Base-by-base conservation (phyloP, 2,329 filamentous ascomycete genomes). In the Verticillium klebahnii region DNA sequence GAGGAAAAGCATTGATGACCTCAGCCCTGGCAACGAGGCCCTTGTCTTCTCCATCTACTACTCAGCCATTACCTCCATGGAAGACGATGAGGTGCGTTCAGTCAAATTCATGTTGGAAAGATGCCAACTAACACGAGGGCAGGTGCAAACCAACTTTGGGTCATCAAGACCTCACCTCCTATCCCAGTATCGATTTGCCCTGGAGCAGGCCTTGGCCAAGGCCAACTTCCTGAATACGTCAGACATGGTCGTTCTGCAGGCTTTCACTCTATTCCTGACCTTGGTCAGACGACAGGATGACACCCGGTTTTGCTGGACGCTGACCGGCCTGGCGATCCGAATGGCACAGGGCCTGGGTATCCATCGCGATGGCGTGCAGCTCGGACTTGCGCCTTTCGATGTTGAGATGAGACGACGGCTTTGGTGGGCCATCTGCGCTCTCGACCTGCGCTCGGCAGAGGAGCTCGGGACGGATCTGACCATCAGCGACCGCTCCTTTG, bases 31-130 rank as follows among this genome's bases (percentile, higher is more conserved):
- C 0, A 76, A 86, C 6, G 86, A 89, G 68, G 86, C 87, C 1
- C 73, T 91, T 12, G 80, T 89, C 68, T 90, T 90, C 68, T 75
- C 85, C 61, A 80, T 88, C 34, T 88, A 87, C 68, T 86, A 82
- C 57, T 79, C 80, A 2, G 82, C 85, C 3, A 78, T 87, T 29
- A 82, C 80, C 4, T 87, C 84, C 0, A 78, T 90, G 60, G 83
- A 85, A 37, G 80, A 85, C n/a, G 80, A 83, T 1, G 84, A 87
- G 74, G 39, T 85, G 68, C 67, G 64, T 61, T 56, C 32, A 14
- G 14, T 34, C 5, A 7, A 6, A 5, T 19, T 8, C 15, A 19
- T 2, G 2, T 8, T 15, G 1, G 17, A 23, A 15, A 12, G 9
- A 32, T 9, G 2, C 14, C 14, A 5, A 8, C 61, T 63, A 34